A percentile compares a stretch with the other conserved stretches of the same genome.
Conservation (phyloP, 352 stramenopile species). For the Globisporangium viniferum region DNA sequence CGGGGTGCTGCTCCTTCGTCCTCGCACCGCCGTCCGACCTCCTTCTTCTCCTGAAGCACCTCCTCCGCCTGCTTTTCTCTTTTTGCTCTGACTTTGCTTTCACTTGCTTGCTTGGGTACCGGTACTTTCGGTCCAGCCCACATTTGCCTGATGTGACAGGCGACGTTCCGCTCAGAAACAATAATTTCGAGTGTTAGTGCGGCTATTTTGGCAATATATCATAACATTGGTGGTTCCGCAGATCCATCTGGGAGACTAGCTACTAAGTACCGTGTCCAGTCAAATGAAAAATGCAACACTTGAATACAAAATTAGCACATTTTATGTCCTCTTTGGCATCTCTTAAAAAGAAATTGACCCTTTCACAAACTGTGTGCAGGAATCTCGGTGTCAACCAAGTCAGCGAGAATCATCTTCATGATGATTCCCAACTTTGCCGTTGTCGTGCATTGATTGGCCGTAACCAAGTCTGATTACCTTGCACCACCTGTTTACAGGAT, state of each 20-base stretch:
- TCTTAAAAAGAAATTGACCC: background rate
- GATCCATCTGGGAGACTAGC: background rate
- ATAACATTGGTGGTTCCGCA: background rate
- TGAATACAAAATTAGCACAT: too few relatives aligned
- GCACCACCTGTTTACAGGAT: background rate
- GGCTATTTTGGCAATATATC: background rate
- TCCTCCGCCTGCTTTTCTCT: background rate
- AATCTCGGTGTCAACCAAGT: background rate
- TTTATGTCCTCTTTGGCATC: too few relatives aligned
- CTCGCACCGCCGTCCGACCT: background rate
- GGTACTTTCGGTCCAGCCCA: background rate
- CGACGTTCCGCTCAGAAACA: background rate
- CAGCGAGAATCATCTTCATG: background rate
- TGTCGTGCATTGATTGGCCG: background rate
- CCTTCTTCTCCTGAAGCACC: too few relatives aligned
- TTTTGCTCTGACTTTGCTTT: constrained; percentile 3
- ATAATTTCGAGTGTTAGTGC: background rate
- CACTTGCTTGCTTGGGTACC: background rate
- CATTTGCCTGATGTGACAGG: background rate
- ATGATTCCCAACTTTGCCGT: too few relatives aligned
- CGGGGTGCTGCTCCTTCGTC: background rate
- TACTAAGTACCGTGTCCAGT: too few relatives aligned
- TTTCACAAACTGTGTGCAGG: background rate
- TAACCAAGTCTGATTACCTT: background rate
- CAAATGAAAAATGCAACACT: too few relatives aligned